Evolutionary conservation across 2,329 filamentous ascomycete genomes (phyloP).

Genomic region (Orbilia brochopaga): DNA sequence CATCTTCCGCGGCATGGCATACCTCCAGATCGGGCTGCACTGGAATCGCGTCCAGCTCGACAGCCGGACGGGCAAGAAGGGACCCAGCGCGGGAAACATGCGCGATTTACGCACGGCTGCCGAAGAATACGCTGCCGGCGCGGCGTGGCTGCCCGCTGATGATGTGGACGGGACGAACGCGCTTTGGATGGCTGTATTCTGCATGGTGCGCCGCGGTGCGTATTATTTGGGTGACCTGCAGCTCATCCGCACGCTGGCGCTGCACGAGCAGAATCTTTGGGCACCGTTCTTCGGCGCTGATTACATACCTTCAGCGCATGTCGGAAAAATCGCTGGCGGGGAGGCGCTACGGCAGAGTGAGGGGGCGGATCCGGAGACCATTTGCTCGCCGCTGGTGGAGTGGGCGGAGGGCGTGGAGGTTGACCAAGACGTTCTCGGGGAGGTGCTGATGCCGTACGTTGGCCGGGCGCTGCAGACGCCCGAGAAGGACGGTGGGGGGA

Average conservation of each 20-base stretch:
- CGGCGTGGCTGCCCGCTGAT: constrained; percentile 53
- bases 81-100: constrained; percentile 41
- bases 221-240: constrained; percentile 54
- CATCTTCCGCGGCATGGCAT: constrained; percentile 52
- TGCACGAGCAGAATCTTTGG: constrained; percentile 47
- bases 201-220: constrained; percentile 52
- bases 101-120: constrained; percentile 50
- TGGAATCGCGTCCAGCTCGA: constrained; percentile 47
- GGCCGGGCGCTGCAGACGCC: constrained; percentile 55
- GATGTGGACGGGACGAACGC: constrained; percentile 50
- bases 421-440: constrained; percentile 60
- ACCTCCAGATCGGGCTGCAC: constrained; percentile 51
- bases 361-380: constrained; percentile 50
- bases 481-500: constrained; percentile 53
- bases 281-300: constrained; percentile 45
- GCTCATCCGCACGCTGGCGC: constrained; percentile 52
- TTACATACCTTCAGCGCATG: constrained; percentile 47
- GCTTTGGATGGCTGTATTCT: constrained; percentile 53
- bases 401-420: constrained; percentile 47
- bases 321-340: constrained; percentile 49
- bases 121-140: constrained; percentile 50
- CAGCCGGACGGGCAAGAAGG: constrained; percentile 33
- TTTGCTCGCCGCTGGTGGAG: constrained; percentile 52
- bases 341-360: constrained; percentile 51
- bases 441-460: constrained; percentile 57